These are phyloP conservation scores for Colletotrichum melonis DNA, from an alignment of 2,329 filamentous ascomycete species.

Conservation along the genomic window DNA sequence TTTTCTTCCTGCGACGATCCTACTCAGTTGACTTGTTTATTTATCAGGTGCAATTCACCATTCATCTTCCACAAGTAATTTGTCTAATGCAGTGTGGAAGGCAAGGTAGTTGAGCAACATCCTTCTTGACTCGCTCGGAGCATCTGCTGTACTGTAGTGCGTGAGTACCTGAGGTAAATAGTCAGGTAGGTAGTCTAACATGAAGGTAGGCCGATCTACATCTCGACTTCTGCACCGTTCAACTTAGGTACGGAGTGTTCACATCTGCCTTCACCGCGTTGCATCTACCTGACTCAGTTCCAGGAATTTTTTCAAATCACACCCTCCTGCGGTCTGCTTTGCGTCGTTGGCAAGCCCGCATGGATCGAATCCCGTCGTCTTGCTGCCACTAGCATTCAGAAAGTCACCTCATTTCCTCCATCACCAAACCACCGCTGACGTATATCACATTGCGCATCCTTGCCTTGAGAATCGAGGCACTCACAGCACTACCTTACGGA, in stretches of 20 bases:
- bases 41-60: no score
- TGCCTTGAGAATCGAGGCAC: neutral
- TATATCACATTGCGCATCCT: conserved; percentile 8
- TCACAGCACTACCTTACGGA: neutral
- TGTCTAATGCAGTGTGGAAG: neutral
- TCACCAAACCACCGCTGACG: conserved; percentile 24
- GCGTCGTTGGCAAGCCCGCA: neutral
- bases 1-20: no score
- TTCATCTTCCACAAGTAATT: no score
- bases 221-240: neutral
- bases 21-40: no score
- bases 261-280: conserved; percentile 1
- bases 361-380: neutral
- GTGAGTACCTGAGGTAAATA: no score
- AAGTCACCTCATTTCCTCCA: conserved; percentile 28
- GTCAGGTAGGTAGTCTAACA: no score
- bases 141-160: no score
- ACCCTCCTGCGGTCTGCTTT: neutral
- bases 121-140: neutral
- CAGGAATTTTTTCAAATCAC: neutral
- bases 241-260: neutral
- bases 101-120: neutral
- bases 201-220: neutral
- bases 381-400: neutral
- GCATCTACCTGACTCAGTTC: conserved; percentile 25